Evolutionary conservation across 305 asterid genomes (phyloP), one percentile per base, ranked within the genome.

Genomic region (Fraxinus angustifolia): DNA sequence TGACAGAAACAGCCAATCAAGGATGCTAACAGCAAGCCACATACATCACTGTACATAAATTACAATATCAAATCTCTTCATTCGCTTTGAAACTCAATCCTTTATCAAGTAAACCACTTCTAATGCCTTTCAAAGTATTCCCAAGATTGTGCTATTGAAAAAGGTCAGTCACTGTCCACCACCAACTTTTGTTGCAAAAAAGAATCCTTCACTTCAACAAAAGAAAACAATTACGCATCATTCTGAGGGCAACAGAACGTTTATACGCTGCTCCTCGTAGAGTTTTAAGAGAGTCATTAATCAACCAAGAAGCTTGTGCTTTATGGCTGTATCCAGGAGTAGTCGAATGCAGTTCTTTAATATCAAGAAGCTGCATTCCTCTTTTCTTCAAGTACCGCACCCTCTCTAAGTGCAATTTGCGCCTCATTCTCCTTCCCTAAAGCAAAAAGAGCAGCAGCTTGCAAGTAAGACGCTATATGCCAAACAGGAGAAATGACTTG

Each of bases 401-500:
- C 99, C 86, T 95, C 99, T 89, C 88, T 92, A 5, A 95, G 94
- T 5, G 99, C 97, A 36, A 95, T 90, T 81, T 95, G 97, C 0
- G 97, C 99, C 87, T 95, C 99, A 35, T 90, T 95, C 78, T 95
- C 99, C 91, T 94, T 93, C 80, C 92, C 97, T 58, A 95, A 72
- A 28, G 97, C 93, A 12, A 93, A 95, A 67, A 95, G 94, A 16
- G 99, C 86, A 28, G 95, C 93, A 72, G 99, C 95, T 81, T 95
- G 99, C 73, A 95, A 88, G 85, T 95, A 95, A 0, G 98, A 93
- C 53, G 99, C 98, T 31, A 93, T 89, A 50, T 95, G 99, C 99
- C 99, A 95, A 75, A 95, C 87, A 4, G 99, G 99, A 4, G 99
- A 93, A 86, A 95, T 92, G 26, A 93, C 97, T 83, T 95, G 99